Evolutionary conservation across 345 rosid genomes (phyloP).

Genomic region (Pistacia vera): DNA sequence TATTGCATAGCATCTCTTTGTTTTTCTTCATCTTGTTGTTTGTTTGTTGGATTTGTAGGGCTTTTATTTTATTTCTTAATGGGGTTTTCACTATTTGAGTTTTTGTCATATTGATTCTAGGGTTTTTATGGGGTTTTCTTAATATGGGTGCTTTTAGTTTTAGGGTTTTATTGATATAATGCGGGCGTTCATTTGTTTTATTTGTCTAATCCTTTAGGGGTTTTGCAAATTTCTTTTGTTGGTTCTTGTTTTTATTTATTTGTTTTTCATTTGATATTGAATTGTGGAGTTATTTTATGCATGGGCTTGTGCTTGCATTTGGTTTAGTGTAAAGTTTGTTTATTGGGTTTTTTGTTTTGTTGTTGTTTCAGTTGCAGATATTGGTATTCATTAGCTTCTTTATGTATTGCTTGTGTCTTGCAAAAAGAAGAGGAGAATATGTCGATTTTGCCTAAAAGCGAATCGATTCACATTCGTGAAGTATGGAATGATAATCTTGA

Average conservation of each 20-base stretch:
- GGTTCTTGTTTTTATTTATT: neutral
- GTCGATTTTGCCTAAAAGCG: constrained; percentile 58
- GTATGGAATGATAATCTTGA: constrained; percentile 69
- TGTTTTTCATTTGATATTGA: neutral
- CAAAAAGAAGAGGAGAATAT: constrained; percentile 23
- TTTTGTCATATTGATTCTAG: neutral
- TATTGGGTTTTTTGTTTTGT: constrained; percentile 10
- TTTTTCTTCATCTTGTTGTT: neutral
- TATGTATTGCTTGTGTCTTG: constrained; percentile 9
- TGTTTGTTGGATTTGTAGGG: neutral
- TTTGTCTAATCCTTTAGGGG: neutral
- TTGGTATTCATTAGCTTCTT: constrained; percentile 1
- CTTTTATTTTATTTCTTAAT: neutral
- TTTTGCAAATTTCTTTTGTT: neutral
- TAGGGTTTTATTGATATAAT: neutral
- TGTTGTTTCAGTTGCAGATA: constrained; percentile 25
- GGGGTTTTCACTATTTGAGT: neutral
- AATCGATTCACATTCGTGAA: constrained; percentile 63
- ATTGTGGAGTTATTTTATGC: neutral
- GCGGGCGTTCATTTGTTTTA: neutral
- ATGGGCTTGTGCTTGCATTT: neutral
- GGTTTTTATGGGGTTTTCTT: neutral
- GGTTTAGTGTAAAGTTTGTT: neutral
- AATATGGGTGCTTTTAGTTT: neutral
- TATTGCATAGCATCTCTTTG: neutral